phyloP scores from a whole-genome alignment of 2,329 filamentous ascomycete genomes.

The Ophiostoma quercus region DNA sequence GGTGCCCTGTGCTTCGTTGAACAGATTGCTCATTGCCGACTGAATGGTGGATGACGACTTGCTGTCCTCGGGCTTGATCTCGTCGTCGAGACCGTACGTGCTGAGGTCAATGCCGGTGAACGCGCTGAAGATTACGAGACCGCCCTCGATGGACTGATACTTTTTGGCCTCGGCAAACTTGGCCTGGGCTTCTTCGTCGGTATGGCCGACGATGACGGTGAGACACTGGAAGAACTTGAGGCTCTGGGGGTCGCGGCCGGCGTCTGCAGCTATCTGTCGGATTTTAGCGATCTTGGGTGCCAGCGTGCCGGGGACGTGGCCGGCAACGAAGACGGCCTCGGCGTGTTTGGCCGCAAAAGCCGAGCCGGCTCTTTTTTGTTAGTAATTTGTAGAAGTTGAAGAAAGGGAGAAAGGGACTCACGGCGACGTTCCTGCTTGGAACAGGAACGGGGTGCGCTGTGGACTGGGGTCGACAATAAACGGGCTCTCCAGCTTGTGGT shows the following conservation, averaged over 20 bases:
- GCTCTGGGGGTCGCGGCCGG: background rate
- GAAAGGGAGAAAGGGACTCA: too few species aligned
- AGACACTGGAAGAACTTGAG: conserved; percentile 1
- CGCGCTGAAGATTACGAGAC: conserved; percentile 29
- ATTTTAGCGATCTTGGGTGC: background rate
- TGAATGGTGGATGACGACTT: conserved; percentile 18
- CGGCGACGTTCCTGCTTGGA: background rate
- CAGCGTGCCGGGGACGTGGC: background rate
- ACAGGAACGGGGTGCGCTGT: conserved; percentile 22
- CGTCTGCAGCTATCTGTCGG: background rate
- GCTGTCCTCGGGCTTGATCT: background rate
- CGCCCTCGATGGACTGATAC: conserved; percentile 25
- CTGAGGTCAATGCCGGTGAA: conserved; percentile 30
- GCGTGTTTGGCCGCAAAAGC: background rate
- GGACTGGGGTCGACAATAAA: conserved; percentile 18
- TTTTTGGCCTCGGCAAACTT: conserved; percentile 26
- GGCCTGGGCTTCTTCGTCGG: conserved; percentile 27
- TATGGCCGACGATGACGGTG: conserved; percentile 11
- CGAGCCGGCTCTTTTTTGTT: background rate
- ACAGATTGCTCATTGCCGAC: conserved; percentile 18
- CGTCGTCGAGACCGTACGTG: conserved; percentile 28
- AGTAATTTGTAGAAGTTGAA: background rate
- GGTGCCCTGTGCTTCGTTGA: conserved; percentile 14
- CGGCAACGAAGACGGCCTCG: background rate
- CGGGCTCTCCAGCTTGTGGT: conserved; percentile 19